Evolutionary conservation across 208 protist species (phyloP).

Genomic region (Crithidia expoeki): DNA sequence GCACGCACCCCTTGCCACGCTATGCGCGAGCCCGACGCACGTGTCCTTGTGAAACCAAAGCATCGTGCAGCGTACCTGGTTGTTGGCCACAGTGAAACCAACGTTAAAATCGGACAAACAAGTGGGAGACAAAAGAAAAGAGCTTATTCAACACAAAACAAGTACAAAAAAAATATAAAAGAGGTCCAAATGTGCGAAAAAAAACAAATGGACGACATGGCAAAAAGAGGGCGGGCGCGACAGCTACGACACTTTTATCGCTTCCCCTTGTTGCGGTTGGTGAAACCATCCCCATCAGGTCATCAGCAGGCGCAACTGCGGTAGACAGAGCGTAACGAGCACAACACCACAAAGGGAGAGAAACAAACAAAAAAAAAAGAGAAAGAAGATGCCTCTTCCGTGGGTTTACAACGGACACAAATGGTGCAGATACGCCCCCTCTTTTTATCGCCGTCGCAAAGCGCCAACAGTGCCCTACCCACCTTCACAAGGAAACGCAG

Average conservation of each 20-base stretch:
- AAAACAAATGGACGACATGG: background rate
- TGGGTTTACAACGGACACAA: background rate
- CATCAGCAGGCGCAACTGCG: background rate
- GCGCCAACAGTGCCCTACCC: background rate
- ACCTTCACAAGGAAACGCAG: background rate
- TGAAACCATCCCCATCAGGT: background rate
- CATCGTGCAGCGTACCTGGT: background rate
- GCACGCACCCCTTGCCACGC: background rate
- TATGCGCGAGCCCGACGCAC: background rate
- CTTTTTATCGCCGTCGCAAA: background rate
- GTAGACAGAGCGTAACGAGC: background rate
- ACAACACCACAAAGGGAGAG: background rate
- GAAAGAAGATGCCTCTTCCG: background rate
- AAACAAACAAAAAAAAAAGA: background rate
- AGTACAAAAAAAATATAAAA: background rate
- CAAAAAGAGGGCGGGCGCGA: background rate
- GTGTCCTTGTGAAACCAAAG: background rate
- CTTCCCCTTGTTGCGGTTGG: background rate
- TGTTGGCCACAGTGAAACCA: background rate
- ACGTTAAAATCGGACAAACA: background rate
- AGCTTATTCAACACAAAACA: background rate
- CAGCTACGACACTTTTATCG: background rate
- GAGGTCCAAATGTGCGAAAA: background rate
- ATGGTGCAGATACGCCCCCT: background rate
- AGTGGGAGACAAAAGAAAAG: background rate